A percentile compares a stretch with the other conserved stretches of the same genome.
phyloP scores from a whole-genome alignment of 495 filamentous ascomycete species.

The Podospora sp. region DNA sequence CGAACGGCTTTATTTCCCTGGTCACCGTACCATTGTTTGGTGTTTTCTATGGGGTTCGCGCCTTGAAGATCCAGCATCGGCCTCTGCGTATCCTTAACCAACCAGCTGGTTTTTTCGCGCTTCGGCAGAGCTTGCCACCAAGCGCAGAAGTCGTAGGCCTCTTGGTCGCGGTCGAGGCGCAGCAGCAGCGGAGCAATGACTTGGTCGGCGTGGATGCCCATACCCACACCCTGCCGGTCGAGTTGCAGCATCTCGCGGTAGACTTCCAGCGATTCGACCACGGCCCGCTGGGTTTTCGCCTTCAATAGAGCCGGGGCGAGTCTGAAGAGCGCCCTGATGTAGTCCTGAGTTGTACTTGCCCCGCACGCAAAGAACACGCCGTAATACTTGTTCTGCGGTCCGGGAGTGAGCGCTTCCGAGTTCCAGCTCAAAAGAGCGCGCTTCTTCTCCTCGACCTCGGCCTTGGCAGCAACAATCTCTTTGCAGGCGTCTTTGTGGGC shows the following conservation, averaged over 20 bases:
- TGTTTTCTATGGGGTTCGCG: background rate
- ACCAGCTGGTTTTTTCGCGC: background rate
- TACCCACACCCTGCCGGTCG: background rate
- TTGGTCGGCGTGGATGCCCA: background rate
- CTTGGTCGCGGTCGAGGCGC: slow-evolving; percentile 6
- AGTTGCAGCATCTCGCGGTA: background rate
- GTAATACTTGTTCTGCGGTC: background rate
- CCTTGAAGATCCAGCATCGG: slow-evolving; percentile 9
- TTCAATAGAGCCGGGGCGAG: too few species aligned
- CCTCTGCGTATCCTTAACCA: background rate
- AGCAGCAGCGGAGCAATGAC: background rate
- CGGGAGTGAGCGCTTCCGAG: background rate
- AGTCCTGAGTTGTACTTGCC: background rate
- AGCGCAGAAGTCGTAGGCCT: slow-evolving; percentile 4
- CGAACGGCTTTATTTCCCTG: background rate
- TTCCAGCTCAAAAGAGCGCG: background rate
- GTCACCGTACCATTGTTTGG: background rate
- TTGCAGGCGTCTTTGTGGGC: background rate
- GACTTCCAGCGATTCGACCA: background rate
- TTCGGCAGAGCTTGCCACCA: background rate
- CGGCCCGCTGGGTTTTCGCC: background rate
- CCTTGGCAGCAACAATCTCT: background rate
- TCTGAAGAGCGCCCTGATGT: background rate
- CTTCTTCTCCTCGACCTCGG: background rate
- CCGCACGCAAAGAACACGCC: background rate